Base-by-base conservation (phyloP, 2,329 filamentous ascomycete species). In the Fragosphaeria purpurea region DNA sequence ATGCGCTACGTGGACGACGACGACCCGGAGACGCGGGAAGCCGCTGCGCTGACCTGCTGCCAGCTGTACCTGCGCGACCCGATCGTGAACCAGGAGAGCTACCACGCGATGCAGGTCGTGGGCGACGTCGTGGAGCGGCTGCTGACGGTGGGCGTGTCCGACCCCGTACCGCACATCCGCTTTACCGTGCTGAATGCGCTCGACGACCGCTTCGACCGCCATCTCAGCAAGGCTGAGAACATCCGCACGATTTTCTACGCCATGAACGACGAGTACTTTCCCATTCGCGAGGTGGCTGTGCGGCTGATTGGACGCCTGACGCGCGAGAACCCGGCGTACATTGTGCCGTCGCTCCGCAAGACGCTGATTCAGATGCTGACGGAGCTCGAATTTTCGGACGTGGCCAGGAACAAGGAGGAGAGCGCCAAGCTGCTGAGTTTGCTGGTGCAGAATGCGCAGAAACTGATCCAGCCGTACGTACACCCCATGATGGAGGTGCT, bases 1-100 rank as follows among this genome's bases (percentile, higher is more conserved):
- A 94, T 98, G 62, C 93, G 91, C 65, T 99, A 96, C 60, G 91
- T 98, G 41, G 91, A 98, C 59, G 93, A 95, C 56, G 91, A 97
- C 59, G 94, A 95, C 60, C 78, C 88, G 0, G 87, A 94, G 57
- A 96, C 95, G 47, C 82, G 93, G 53, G 91, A 95, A 67, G 93
- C 93, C 12, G 91, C 93, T 3, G 90, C 93, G 12, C 74, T 99
- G 54, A 99, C 94, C 5, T 97, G 93, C 68, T 99, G 94, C 63
- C 94, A 99, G 65, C 79, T 99, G 44, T 97, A 97, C 62, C 87
- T 97, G 44, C 84, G 88, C 59, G 94, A 99, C 63, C 93, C 93
- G 0, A 97, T 98, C 57, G 89, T 98, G 61, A 93, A 95, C 60
- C 93, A 99, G 69, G 96, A 91, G 6, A 97, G 93, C 64, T 88